These are phyloP conservation scores for Withania somnifera DNA, from an alignment of 305 asterid genomes.

Conservation along the genomic window DNA sequence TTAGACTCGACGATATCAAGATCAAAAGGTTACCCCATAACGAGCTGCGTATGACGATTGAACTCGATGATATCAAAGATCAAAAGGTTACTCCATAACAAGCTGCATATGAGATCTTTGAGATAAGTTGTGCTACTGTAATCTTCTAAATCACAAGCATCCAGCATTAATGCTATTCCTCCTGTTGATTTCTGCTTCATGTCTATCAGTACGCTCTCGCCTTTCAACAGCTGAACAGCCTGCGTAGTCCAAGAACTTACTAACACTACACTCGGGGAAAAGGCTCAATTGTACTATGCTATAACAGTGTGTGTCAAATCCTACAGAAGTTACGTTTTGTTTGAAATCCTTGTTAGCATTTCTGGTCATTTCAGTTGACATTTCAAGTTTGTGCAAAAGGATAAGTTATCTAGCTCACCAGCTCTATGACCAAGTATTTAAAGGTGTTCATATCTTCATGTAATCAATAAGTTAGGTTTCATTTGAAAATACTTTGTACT, in stretches of 20 bases:
- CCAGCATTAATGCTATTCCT: slow-evolving; percentile 47
- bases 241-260: too few species aligned
- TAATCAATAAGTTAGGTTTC: background rate
- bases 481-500: background rate
- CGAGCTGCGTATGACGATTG: too few species aligned
- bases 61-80: background rate
- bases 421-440: background rate
- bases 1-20: too few species aligned
- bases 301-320: too few species aligned
- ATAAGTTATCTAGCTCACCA: background rate
- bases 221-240: slow-evolving; percentile 61
- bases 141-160: slow-evolving; percentile 67
- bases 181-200: slow-evolving; percentile 53
- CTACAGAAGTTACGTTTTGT: background rate
- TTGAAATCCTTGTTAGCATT: background rate
- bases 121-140: slow-evolving; percentile 55
- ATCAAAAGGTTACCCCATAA: too few species aligned
- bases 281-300: too few species aligned
- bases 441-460: background rate
- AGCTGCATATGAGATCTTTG: slow-evolving; percentile 75
- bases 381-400: background rate
- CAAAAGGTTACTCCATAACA: slow-evolving; percentile 50
- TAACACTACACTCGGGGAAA: too few species aligned
- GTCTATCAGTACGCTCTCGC: slow-evolving; percentile 52
- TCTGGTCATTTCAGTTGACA: background rate